phyloP scores from a whole-genome alignment of 495 filamentous ascomycete genomes.

The Lasiosphaeriaceae sp. region DNA sequence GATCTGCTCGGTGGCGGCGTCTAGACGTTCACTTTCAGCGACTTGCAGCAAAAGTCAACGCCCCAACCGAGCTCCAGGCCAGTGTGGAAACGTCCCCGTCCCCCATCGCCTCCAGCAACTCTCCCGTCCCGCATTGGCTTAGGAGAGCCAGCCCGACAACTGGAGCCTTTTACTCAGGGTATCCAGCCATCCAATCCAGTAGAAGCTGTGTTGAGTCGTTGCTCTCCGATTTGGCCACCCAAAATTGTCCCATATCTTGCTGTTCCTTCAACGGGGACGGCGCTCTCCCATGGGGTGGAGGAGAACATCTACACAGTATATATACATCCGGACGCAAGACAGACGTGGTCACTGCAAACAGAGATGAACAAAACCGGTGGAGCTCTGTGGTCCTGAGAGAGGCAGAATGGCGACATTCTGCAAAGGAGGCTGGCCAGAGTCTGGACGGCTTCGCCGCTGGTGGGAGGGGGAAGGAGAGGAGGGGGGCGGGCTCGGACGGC shows the following conservation, averaged over 20 bases:
- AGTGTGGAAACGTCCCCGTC: neutral
- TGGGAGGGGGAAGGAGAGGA: slow-evolving; percentile 4
- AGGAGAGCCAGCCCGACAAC: neutral
- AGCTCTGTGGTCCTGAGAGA: too few species aligned
- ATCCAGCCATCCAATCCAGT: neutral
- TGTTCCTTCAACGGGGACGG: neutral
- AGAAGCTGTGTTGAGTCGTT: neutral
- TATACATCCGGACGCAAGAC: too few species aligned
- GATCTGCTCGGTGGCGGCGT: slow-evolving; percentile 10
- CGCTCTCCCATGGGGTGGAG: neutral
- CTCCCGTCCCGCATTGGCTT: neutral
- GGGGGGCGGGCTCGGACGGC: neutral
- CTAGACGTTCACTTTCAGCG: neutral
- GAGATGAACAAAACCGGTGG: too few species aligned
- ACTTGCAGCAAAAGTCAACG: neutral
- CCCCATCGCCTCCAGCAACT: neutral
- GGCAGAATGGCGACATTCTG: slow-evolving; percentile 3
- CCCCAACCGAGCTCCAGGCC: neutral
- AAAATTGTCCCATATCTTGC: neutral
- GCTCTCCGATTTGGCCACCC: neutral
- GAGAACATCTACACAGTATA: neutral
- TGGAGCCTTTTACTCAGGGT: neutral
- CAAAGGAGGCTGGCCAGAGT: neutral
- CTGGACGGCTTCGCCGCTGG: neutral
- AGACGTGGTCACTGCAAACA: too few species aligned